These are phyloP conservation scores for Micromonas pusilla DNA, from an alignment of 139 green algal species.

Conservation along the genomic window DNA sequence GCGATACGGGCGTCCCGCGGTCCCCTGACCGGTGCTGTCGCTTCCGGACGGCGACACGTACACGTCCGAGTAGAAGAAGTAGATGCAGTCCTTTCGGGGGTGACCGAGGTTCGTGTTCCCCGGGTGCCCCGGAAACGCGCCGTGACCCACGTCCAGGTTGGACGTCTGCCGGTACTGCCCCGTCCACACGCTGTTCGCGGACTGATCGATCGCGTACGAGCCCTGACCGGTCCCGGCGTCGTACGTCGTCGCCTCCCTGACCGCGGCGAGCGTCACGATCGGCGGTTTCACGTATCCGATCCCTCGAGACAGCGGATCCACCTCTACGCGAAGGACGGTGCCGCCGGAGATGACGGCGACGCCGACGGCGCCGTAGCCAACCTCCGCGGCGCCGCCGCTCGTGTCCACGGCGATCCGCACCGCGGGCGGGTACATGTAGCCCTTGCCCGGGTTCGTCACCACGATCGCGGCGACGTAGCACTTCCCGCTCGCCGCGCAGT, in stretches of 20 bases:
- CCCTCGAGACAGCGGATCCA: neutral
- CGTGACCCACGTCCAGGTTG: slow-evolving; percentile 5
- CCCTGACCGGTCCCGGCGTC: slow-evolving; percentile 7
- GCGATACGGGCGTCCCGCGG: slow-evolving; percentile 15
- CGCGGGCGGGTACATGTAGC: slow-evolving; percentile 5
- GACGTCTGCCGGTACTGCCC: neutral
- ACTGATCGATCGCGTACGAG: slow-evolving; percentile 19
- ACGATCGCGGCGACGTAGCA: neutral
- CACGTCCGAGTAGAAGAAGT: slow-evolving; percentile 30
- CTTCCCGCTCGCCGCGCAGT: neutral
- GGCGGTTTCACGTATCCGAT: neutral
- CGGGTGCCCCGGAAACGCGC: slow-evolving; percentile 5
- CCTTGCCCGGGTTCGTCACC: neutral
- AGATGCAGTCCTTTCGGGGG: slow-evolving; percentile 19
- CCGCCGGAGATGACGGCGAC: slow-evolving; percentile 7
- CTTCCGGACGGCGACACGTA: slow-evolving; percentile 27
- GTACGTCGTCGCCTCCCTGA: neutral
- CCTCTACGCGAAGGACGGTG: neutral
- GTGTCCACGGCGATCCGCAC: slow-evolving; percentile 1
- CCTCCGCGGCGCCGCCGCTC: too few species aligned
- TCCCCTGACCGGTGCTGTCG: slow-evolving; percentile 24
- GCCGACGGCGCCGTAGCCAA: neutral
- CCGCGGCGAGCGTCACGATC: neutral
- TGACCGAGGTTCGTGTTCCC: slow-evolving; percentile 23
- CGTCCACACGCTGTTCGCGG: neutral